These are phyloP conservation scores for Saturnispora galanensis DNA, from an alignment of 805 yeast species.

Conservation along the genomic window DNA sequence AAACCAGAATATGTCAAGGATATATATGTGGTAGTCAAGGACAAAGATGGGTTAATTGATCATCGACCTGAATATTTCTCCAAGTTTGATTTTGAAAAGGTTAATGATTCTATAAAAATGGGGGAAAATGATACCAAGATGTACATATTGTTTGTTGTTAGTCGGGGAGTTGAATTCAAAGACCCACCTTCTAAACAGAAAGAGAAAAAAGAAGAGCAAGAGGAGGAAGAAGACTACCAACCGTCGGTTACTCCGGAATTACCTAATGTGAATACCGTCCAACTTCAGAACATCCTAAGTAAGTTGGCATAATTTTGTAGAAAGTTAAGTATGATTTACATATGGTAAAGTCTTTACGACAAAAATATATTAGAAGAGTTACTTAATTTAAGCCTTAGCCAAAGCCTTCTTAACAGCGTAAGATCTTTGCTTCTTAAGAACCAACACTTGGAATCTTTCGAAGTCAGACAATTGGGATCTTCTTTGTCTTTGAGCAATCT, in stretches of 20 bases:
- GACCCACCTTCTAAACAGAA: background rate
- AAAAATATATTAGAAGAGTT: slow-evolving; percentile 6
- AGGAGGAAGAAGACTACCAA: slow-evolving; percentile 12
- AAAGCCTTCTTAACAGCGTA: slow-evolving; percentile 90
- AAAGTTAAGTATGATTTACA: background rate
- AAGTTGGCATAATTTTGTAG: background rate
- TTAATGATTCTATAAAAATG: slow-evolving; percentile 11
- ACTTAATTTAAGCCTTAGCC: slow-evolving; percentile 73
- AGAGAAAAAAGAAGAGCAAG: background rate
- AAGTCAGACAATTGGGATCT: slow-evolving; percentile 92
- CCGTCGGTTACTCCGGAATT: background rate
- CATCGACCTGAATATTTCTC: slow-evolving; percentile 14
- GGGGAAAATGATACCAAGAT: slow-evolving; percentile 14
- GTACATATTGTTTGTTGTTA: slow-evolving; percentile 23
- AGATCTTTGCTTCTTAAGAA: slow-evolving; percentile 95
- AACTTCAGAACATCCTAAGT: slow-evolving; percentile 4
- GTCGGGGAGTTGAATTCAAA: slow-evolving; percentile 15
- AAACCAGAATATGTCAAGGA: slow-evolving; percentile 48
- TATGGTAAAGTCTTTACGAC: no score
- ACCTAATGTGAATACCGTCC: background rate
- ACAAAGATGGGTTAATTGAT: slow-evolving; percentile 10
- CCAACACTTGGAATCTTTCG: slow-evolving; percentile 99
- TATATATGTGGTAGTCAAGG: slow-evolving; percentile 40
- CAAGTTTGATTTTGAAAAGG: slow-evolving; percentile 15
- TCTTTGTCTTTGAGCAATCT: slow-evolving; percentile 89